Evolutionary conservation across 768 basidiomycete species (phyloP).

Genomic region (Antrodiella citrinella): DNA sequence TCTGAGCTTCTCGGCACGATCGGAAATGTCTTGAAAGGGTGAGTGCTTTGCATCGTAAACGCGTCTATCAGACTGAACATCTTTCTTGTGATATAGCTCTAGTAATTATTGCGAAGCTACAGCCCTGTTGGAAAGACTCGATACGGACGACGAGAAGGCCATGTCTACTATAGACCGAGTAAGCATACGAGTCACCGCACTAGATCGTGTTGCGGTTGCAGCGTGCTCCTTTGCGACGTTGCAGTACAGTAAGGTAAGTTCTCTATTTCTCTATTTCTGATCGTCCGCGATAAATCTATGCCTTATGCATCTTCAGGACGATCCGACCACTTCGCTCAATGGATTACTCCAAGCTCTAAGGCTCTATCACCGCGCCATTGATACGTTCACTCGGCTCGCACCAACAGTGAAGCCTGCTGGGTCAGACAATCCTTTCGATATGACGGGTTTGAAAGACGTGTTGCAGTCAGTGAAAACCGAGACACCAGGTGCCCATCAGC

Average conservation of each 20-base stretch:
- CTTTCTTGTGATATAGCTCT: too few relatives aligned
- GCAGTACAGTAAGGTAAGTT: constrained; percentile 54
- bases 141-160: constrained; percentile 34
- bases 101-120: constrained; percentile 56
- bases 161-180: constrained; percentile 50
- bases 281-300: constrained; percentile 3
- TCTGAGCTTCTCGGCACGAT: constrained; percentile 55
- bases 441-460: constrained; percentile 34
- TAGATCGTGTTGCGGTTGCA: constrained; percentile 71
- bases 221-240: constrained; percentile 61
- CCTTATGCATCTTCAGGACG: constrained; percentile 39
- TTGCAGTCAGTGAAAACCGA: constrained; percentile 27
- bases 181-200: constrained; percentile 42
- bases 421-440: constrained; percentile 49
- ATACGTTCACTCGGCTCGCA: constrained; percentile 54
- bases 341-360: constrained; percentile 64
- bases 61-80: too few relatives aligned
- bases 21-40: constrained; percentile 60
- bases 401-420: constrained; percentile 25
- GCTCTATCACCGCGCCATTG: constrained; percentile 74
- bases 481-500: constrained; percentile 11
- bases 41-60: too few relatives aligned
- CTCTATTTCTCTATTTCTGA: too few relatives aligned
- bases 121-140: constrained; percentile 32
- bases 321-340: constrained; percentile 46